Conservation (phyloP, 106 monocot genomes). For the Dendrobium nobile region DNA sequence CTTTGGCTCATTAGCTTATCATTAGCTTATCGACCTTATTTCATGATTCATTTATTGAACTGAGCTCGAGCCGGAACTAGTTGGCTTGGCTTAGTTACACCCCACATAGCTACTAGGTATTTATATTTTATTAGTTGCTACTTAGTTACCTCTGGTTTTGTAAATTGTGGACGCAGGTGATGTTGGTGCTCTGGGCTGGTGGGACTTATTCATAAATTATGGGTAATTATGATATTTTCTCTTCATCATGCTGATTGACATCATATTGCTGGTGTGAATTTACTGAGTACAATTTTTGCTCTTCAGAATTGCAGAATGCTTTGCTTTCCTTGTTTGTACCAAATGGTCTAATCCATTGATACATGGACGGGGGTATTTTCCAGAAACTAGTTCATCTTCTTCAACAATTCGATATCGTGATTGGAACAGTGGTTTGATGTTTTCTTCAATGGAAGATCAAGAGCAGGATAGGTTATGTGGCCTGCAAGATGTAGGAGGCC, state of each 20-base stretch:
- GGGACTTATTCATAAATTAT: constrained; percentile 97
- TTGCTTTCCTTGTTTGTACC: constrained; percentile 95
- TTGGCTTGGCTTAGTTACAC: no score
- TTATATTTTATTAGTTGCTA: no score
- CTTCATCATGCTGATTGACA: neutral
- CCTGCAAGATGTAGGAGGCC: constrained; percentile 86
- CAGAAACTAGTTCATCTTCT: constrained; percentile 84
- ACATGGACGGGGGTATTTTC: constrained; percentile 47
- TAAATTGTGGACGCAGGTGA: constrained; percentile 48
- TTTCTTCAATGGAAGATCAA: constrained; percentile 73
- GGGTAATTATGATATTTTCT: constrained; percentile 43
- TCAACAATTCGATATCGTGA: constrained; percentile 57
- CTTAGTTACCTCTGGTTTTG: neutral
- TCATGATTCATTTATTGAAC: no score
- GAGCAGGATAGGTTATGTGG: constrained; percentile 64
- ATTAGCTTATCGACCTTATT: no score
- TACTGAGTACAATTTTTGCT: constrained; percentile 8
- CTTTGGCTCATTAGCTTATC: no score
- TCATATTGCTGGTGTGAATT: neutral
- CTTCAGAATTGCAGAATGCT: constrained; percentile 89
- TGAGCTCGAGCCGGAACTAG: no score
- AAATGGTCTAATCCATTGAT: constrained; percentile 98
- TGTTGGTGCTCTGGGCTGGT: constrained; percentile 89
- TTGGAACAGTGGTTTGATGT: constrained; percentile 63
- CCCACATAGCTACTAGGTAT: no score